Evolutionary conservation across 2,329 filamentous ascomycete genomes (phyloP).

Genomic region (Aspergillus pseudoterreus): DNA sequence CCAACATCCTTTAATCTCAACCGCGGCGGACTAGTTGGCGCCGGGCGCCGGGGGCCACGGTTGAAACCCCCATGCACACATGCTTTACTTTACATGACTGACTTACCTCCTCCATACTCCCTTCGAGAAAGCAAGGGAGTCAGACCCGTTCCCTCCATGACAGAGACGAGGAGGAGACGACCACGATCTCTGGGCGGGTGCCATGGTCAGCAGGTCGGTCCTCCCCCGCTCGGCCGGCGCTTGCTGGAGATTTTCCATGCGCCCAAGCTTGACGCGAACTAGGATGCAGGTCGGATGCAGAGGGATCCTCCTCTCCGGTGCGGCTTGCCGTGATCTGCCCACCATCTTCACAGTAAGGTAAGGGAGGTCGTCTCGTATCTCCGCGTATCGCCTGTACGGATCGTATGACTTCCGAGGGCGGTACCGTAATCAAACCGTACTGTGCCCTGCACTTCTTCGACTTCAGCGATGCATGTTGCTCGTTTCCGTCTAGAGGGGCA

Average conservation of each 20-base stretch:
- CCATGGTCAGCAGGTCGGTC: constrained; percentile 4
- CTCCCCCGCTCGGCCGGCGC: neutral
- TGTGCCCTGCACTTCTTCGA: neutral
- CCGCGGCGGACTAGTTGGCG: neutral
- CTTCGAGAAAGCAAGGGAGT: neutral
- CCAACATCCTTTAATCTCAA: neutral
- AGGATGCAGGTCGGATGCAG: constrained; percentile 13
- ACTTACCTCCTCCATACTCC: neutral
- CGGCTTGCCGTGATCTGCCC: constrained; percentile 18
- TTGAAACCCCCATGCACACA: constrained; percentile 2
- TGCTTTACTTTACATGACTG: neutral
- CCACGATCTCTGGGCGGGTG: constrained; percentile 3
- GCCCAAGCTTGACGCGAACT: neutral
- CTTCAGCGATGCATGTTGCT: neutral
- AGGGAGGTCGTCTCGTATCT: too few relatives aligned
- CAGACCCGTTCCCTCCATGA: neutral
- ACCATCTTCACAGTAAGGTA: neutral
- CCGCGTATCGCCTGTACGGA: too few relatives aligned
- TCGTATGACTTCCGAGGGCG: neutral
- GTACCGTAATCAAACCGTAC: neutral
- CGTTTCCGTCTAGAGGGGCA: constrained; percentile 2
- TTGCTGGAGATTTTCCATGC: neutral
- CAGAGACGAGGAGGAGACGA: neutral
- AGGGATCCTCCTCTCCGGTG: constrained; percentile 14
- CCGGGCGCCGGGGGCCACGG: neutral